Evolutionary conservation across 768 basidiomycete species (phyloP), one percentile per base, ranked within the genome.

Genomic region (Boletus coccyginus): DNA sequence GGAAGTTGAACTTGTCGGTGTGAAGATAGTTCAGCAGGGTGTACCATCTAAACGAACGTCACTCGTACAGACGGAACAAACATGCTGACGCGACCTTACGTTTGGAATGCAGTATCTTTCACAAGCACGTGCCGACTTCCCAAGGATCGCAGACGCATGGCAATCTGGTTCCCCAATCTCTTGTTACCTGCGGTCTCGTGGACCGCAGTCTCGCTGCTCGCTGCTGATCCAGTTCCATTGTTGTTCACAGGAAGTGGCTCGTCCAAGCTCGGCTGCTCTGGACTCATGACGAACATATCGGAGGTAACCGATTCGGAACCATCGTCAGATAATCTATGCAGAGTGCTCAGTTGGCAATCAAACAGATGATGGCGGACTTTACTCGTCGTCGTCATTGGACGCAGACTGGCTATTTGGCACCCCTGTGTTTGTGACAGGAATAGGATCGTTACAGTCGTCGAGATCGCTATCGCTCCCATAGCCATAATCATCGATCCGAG

Each of bases 21-120:
- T 77, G 77, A 0, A 78, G 66, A 54, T 75, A 78, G 52, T 71
- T 72, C 5, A 79, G 21, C 17, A 76, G 66, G 0, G 76, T 68
- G 50, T 72, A 72, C 73, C 73, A 74, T 17, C 77, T 78, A 52
- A 27, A 35, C 0, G 4, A 42, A 10, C 6, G 27, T 27, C 27
- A 27, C 3, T 32, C 27, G 3, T 16, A 35, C 19, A 33, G 11
- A 19, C 36, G 27, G 3, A 4, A 32, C 27, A 7, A 10, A 31
- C 7, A 12, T 9, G 7, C 0, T 7, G n/a, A 29, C 7, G 24
- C 1, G 7, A 36, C 24, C 60, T 46, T 46, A 72, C 68, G 69
- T 70, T 54, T 57, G 60, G 43, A 70, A 72, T 5, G 67, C 67
- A 2, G 62, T 56, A 24, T 69, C 67, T 32, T 59, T 66, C 8